phyloP scores from a whole-genome alignment of 2,329 filamentous ascomycete species.

The Penicillium olsonii region DNA sequence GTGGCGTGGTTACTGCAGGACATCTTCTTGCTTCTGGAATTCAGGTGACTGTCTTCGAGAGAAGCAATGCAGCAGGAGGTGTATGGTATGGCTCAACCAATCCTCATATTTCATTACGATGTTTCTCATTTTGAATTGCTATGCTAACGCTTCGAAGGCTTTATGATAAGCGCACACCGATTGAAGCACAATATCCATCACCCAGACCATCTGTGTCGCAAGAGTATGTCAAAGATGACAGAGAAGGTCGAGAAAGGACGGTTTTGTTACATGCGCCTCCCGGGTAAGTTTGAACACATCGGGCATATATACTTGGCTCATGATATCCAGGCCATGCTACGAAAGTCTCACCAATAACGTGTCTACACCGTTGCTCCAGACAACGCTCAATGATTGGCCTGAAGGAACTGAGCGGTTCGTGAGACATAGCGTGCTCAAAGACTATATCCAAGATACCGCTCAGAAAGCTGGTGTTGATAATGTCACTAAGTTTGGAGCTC shows the following conservation, averaged over 20 bases:
- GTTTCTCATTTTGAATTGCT: not conserved
- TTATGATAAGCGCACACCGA: slow-evolving; percentile 51
- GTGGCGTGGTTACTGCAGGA: slow-evolving; percentile 50
- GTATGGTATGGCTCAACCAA: slow-evolving; percentile 51
- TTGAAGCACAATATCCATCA: slow-evolving; percentile 52
- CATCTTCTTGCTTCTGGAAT: slow-evolving; percentile 50
- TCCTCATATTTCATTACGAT: not conserved
- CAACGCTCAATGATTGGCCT: slow-evolving; percentile 58
- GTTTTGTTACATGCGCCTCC: slow-evolving; percentile 48
- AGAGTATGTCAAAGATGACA: slow-evolving; percentile 20
- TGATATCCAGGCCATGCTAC: slow-evolving; percentile 51
- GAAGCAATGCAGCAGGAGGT: slow-evolving; percentile 55
- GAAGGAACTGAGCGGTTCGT: slow-evolving; percentile 61
- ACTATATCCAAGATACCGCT: slow-evolving; percentile 65
- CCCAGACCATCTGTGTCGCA: slow-evolving; percentile 38
- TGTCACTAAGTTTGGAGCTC: slow-evolving; percentile 58
- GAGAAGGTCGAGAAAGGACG: slow-evolving; percentile 18
- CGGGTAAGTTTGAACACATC: slow-evolving; percentile 38
- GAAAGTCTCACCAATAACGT: slow-evolving; percentile 57
- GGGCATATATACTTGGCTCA: not conserved
- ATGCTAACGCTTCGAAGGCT: slow-evolving; percentile 38
- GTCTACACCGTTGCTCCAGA: slow-evolving; percentile 52
- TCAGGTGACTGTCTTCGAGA: slow-evolving; percentile 57
- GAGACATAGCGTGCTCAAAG: slow-evolving; percentile 56
- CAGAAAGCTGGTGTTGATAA: slow-evolving; percentile 51